Evolutionary conservation across 2,329 filamentous ascomycete genomes (phyloP).

Genomic region (Ceratocystis colombiana): DNA sequence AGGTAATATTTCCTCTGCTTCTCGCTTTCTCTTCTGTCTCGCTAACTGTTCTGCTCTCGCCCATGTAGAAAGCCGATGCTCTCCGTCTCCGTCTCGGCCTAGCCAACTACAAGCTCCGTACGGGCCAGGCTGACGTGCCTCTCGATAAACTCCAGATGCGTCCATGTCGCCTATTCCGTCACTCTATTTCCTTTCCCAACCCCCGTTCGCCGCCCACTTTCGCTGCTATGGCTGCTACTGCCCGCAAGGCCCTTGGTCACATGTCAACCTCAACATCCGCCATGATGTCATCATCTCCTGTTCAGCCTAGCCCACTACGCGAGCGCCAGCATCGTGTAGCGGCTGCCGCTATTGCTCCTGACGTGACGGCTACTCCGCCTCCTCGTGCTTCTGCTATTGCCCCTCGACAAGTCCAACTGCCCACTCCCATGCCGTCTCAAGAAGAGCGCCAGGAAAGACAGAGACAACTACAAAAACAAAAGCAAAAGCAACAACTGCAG

Average conservation of each 20-base stretch:
- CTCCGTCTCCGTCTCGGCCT: slow-evolving; percentile 59
- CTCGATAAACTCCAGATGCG: slow-evolving; percentile 48
- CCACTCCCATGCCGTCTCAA: slow-evolving; percentile 16
- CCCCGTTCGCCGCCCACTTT: slow-evolving; percentile 42
- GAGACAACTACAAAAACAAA: not conserved
- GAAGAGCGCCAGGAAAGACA: slow-evolving; percentile 2
- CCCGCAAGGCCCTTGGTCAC: not conserved
- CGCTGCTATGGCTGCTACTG: slow-evolving; percentile 3
- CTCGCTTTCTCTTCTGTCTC: not conserved
- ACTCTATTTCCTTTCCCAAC: slow-evolving; percentile 57
- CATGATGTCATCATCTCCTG: slow-evolving; percentile 20
- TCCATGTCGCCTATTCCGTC: slow-evolving; percentile 46
- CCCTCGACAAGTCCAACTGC: slow-evolving; percentile 9
- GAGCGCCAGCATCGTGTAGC: slow-evolving; percentile 11
- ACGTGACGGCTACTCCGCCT: not conserved
- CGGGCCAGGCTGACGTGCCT: slow-evolving; percentile 58
- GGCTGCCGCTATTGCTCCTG: not conserved
- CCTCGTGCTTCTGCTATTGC: not conserved
- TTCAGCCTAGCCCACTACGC: slow-evolving; percentile 16
- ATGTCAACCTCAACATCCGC: not conserved
- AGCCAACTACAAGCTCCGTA: slow-evolving; percentile 65
- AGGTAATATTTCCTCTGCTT: slow-evolving; percentile 33
- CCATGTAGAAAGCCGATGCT: slow-evolving; percentile 51
- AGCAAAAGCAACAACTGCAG: not conserved
- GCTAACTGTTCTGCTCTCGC: slow-evolving; percentile 17